Conservation (phyloP, 164 flowering plant species). For the Chimonanthus salicifolius region DNA sequence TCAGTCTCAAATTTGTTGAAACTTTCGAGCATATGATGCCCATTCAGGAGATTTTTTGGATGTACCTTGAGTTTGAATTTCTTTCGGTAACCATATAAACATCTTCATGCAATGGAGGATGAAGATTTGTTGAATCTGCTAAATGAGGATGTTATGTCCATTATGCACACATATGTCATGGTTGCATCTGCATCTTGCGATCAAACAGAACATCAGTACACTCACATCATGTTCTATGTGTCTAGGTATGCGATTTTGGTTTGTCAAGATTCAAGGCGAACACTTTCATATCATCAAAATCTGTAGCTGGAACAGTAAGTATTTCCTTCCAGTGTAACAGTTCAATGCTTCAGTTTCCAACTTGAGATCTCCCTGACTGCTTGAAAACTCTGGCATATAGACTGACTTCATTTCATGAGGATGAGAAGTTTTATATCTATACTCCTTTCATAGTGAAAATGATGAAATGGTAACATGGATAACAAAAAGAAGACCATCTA, state of each 20-base stretch:
- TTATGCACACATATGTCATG: too few relatives aligned
- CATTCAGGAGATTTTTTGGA: not conserved
- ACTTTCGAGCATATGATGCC: not conserved
- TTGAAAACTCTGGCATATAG: not conserved
- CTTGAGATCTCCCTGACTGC: not conserved
- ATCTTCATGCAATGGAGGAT: not conserved
- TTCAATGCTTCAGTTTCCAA: conserved; percentile 1
- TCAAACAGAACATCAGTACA: not conserved
- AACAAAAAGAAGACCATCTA: too few relatives aligned
- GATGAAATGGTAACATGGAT: too few relatives aligned
- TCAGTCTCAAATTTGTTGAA: conserved; percentile 11
- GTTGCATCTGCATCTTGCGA: not conserved
- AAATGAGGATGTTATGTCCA: not conserved
- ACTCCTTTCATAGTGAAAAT: too few relatives aligned
- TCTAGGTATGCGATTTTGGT: conserved; percentile 95
- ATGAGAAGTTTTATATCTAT: too few relatives aligned
- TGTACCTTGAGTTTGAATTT: not conserved
- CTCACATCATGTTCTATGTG: conserved; percentile 6
- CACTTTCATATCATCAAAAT: conserved; percentile 86
- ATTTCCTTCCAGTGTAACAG: not conserved
- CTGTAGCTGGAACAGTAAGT: conserved; percentile 97
- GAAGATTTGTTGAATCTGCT: not conserved
- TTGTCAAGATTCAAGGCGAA: conserved; percentile 92
- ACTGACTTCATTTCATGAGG: too few relatives aligned
- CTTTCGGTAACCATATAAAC: too few relatives aligned